A percentile compares a stretch with the other conserved stretches of the same genome.
phyloP scores from a whole-genome alignment of 306 rosid genomes.

The Prunus persica region Prunus_persica_NCBIv2 NC_034016.1:544001-544500 shows the following conservation, averaged over 20 bases:
- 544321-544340: background rate
- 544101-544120: background rate
- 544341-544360: background rate
- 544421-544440: conserved; percentile 60
- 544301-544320: background rate
- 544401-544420: conserved; percentile 8
- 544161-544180: conserved; percentile 91
- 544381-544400: conserved; percentile 16
- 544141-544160: conserved; percentile 68
- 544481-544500: conserved; percentile 85
- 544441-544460: conserved; percentile 92
- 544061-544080: background rate
- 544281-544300: background rate
- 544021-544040: background rate
- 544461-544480: conserved; percentile 99
- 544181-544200: conserved; percentile 97
- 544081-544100: background rate
- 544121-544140: conserved; percentile 15
- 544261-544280: background rate
- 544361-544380: conserved; percentile 6
- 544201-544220: conserved; percentile 99
- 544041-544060: background rate
- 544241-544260: conserved; percentile 85
- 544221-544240: conserved; percentile 94
- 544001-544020: background rate